Conservation (phyloP, 495 filamentous ascomycete genomes). For the Hyaloscypha bicolor region DNA sequence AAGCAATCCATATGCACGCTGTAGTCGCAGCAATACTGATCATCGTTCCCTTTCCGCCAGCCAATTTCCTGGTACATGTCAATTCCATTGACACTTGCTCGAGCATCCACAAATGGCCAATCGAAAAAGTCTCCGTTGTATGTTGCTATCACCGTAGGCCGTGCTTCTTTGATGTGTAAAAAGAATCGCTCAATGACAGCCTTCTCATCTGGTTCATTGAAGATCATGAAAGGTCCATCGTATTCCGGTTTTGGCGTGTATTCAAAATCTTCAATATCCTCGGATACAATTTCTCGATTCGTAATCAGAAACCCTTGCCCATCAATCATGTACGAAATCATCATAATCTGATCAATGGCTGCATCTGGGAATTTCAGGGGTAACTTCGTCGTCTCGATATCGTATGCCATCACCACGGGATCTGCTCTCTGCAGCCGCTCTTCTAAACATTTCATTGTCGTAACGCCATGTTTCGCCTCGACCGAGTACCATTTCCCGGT, state of each 20-base stretch:
- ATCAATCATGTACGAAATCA: conserved; percentile 99
- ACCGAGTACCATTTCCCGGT: conserved; percentile 98
- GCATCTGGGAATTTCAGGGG: conserved; percentile 98
- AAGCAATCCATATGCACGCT: conserved; percentile 99
- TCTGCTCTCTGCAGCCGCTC: conserved; percentile 88
- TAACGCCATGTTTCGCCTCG: conserved; percentile 87
- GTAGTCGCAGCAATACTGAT: conserved; percentile 92
- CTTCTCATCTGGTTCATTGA: conserved; percentile 96
- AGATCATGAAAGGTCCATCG: conserved; percentile 90
- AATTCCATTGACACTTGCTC: conserved; percentile 91
- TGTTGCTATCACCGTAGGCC: conserved; percentile 94
- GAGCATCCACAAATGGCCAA: conserved; percentile 97
- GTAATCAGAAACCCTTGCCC: conserved; percentile 98
- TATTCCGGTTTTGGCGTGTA: conserved; percentile 98
- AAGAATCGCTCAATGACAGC: conserved; percentile 89
- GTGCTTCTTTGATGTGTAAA: conserved; percentile 89
- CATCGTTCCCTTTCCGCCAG: conserved; percentile 91
- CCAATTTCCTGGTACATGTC: conserved; percentile 99
- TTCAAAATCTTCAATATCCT: conserved; percentile 97
- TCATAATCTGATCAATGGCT: conserved; percentile 96
- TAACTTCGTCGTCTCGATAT: conserved; percentile 97
- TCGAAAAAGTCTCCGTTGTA: conserved; percentile 99
- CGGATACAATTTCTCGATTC: conserved; percentile 95
- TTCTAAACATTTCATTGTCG: conserved; percentile 80
- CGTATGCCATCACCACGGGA: conserved; percentile 93